Percentiles rank a stretch among this genome's conserved stretches.
These are phyloP conservation scores for Diaporthe sp. DNA, from an alignment of 2,329 filamentous ascomycete genomes.

Conservation along the genomic window DNA sequence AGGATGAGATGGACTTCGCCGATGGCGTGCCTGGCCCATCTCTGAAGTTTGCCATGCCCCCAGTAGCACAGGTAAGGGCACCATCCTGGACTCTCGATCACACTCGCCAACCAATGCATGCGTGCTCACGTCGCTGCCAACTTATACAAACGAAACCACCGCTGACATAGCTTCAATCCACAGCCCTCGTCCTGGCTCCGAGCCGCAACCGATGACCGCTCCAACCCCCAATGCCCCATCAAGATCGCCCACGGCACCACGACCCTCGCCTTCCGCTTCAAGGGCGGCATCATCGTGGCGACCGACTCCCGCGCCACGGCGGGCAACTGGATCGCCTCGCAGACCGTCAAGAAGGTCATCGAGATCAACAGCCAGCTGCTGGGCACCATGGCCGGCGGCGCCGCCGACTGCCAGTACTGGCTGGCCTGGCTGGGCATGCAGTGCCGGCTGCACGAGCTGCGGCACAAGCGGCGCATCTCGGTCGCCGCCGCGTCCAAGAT, in stretches of 20 bases:
- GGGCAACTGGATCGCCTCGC: constrained; percentile 99
- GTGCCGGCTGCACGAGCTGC: constrained; percentile 98
- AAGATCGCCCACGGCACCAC: constrained; percentile 99
- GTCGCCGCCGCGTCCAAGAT: constrained; percentile 98
- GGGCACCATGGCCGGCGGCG: constrained; percentile 98
- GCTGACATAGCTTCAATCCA: background rate
- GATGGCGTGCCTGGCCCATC: constrained; percentile 82
- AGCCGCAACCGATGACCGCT: constrained; percentile 95
- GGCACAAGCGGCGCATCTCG: constrained; percentile 98
- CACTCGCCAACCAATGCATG: background rate
- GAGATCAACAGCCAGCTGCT: constrained; percentile 96
- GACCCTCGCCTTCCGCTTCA: constrained; percentile 96
- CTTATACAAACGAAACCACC: constrained; percentile 28
- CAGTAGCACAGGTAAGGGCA: constrained; percentile 83
- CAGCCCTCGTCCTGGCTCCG: constrained; percentile 95
- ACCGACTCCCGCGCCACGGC: constrained; percentile 98
- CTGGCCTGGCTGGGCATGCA: constrained; percentile 98
- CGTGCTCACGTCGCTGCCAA: constrained; percentile 31
- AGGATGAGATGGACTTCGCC: constrained; percentile 80
- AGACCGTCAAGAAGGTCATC: constrained; percentile 99
- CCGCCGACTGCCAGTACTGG: constrained; percentile 99
- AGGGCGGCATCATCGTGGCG: constrained; percentile 97
- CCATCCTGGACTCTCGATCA: background rate
- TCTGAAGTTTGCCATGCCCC: constrained; percentile 95
- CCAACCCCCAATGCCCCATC: constrained; percentile 97